phyloP scores from a whole-genome alignment of 495 filamentous ascomycete species.

The Lineolata rhizophorae region DNA sequence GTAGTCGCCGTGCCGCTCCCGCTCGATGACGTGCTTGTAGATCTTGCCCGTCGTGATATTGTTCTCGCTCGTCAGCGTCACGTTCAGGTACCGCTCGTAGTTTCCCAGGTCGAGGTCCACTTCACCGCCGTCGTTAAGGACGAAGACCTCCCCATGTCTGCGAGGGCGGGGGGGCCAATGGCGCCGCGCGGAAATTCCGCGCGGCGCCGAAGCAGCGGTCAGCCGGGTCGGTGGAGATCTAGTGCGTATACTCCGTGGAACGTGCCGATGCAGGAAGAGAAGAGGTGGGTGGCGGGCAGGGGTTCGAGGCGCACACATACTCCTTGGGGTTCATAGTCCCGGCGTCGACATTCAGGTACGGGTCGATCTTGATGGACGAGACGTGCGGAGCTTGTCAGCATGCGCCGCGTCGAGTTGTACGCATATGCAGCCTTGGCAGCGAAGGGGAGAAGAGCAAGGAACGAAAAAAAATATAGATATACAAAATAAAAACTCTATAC shows the following conservation, averaged over 20 bases:
- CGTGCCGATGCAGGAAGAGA: too few relatives aligned
- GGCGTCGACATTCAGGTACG: slow-evolving; percentile 71
- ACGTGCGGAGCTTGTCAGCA: slow-evolving; percentile 24
- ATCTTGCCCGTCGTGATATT: slow-evolving; percentile 96
- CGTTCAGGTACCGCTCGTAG: slow-evolving; percentile 67
- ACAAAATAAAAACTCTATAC: too few relatives aligned
- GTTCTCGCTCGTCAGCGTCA: slow-evolving; percentile 53
- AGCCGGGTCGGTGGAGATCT: too few relatives aligned
- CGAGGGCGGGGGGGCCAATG: not conserved
- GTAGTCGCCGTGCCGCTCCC: slow-evolving; percentile 63
- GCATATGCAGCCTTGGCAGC: too few relatives aligned
- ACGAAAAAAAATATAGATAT: too few relatives aligned
- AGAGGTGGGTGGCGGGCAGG: too few relatives aligned
- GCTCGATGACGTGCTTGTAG: slow-evolving; percentile 67
- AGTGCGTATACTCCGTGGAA: too few relatives aligned
- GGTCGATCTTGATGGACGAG: slow-evolving; percentile 59
- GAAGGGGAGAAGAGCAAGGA: too few relatives aligned
- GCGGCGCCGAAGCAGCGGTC: too few relatives aligned
- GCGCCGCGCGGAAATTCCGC: too few relatives aligned
- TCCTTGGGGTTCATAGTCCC: slow-evolving; percentile 62
- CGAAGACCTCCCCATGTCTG: slow-evolving; percentile 55
- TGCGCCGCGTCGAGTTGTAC: slow-evolving; percentile 4
- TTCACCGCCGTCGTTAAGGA: slow-evolving; percentile 57
- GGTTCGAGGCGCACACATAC: slow-evolving; percentile 21
- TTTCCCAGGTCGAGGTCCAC: slow-evolving; percentile 88